Base-by-base conservation (phyloP, 495 filamentous ascomycete genomes). In the Penicillium chermesinum region DNA sequence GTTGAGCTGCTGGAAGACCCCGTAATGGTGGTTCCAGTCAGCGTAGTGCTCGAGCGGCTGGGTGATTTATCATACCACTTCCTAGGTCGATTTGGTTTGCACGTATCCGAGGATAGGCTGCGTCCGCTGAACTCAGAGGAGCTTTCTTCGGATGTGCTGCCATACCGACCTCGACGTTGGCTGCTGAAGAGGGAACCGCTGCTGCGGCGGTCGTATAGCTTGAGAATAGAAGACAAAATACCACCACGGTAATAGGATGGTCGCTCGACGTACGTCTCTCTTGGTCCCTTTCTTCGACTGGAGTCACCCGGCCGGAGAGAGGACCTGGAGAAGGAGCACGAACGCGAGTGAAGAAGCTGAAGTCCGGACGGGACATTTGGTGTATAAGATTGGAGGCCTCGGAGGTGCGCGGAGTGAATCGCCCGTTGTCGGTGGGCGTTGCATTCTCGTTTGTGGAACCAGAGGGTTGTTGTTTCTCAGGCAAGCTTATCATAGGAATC, bases 141-240 rank as follows among this genome's bases (percentile, higher is more conserved):
- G 47, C 70, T 73, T 19, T 59, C 58, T 37, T 64, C 57, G 22
- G 63, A 59, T 33, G 63, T 69, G 32, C 55, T 58, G n/a, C 57
- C 61, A 64, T 65, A 61, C 2, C 58, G 64, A 40, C 63, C 65
- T 7, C 58, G 55, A 7, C 50, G 38, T 19, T 49, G 55, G 52
- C 51, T 40, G 20, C 62, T 43, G 17, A 47, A 45, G 25, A 49
- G 21, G 3, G 44, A 34, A 19, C 9, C 14, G 27, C 45, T 18
- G 22, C 19, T 17, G 14, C 64, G 60, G 38, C 70, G 58, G 44
- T 79, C 77, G 55, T 91, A 85, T 9, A 95, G 75, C 63, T 87
- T 94, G 44, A 96, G 69, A 2, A 97, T 68, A 7, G 81, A 86
- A 4, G 84, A 82, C 7, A 97, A 71, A 37, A 94, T 78, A 21